Conservation (phyloP, 2,329 filamentous ascomycete species). For the Onygena corvina region DNA sequence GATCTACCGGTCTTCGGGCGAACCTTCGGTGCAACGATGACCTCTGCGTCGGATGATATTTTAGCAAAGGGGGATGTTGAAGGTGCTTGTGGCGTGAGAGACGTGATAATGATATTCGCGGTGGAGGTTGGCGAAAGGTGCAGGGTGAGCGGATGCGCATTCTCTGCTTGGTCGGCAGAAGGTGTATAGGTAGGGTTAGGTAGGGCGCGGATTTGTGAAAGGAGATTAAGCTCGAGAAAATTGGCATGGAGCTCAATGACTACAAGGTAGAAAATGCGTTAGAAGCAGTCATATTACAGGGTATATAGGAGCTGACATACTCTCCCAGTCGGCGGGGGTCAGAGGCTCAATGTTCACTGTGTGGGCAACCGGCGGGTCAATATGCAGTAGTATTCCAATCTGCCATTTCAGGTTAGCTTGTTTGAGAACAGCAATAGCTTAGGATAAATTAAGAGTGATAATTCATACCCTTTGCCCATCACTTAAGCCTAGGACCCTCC, state of each 20-base stretch:
- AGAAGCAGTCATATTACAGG: neutral
- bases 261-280: constrained; percentile 19
- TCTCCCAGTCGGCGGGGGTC: constrained; percentile 95
- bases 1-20: constrained; percentile 56
- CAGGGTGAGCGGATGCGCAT: constrained; percentile 69
- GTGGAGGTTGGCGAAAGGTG: constrained; percentile 93
- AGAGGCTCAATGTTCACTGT: constrained; percentile 95
- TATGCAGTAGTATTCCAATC: constrained; percentile 57
- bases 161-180: constrained; percentile 37
- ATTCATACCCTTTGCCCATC: constrained; percentile 75
- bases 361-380: constrained; percentile 82
- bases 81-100: constrained; percentile 62
- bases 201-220: constrained; percentile 83
- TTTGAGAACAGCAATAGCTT: neutral
- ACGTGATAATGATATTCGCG: constrained; percentile 76
- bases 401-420: constrained; percentile 25
- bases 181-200: constrained; percentile 64
- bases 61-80: constrained; percentile 70
- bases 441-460: neutral
- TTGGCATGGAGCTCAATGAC: constrained; percentile 93
- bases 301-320: constrained; percentile 34
- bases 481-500: constrained; percentile 58
- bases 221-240: constrained; percentile 85
- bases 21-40: constrained; percentile 91
- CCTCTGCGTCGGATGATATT: constrained; percentile 84